Evolutionary conservation across 139 green algal species (phyloP).

Genomic region (Gonium pectorale): DNA sequence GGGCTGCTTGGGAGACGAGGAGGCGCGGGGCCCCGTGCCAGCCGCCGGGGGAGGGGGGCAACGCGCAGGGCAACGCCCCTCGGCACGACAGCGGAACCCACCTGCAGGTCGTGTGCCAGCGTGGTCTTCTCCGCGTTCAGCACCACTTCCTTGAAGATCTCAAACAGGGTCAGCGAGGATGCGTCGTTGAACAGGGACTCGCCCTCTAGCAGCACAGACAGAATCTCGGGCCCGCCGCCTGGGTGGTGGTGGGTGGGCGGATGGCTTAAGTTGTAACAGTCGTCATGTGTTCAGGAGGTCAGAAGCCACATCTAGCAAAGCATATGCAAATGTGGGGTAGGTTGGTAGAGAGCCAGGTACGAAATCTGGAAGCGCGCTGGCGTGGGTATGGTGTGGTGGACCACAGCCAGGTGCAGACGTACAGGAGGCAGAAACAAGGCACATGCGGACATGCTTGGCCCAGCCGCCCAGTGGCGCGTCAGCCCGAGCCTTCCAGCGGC

Average conservation of each 20-base stretch:
- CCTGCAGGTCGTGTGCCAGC: conserved; percentile 46
- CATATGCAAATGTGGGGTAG: neutral
- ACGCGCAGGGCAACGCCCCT: too few species aligned
- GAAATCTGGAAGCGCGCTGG: too few species aligned
- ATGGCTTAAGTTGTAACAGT: neutral
- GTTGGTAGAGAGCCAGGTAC: too few species aligned
- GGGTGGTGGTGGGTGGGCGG: neutral
- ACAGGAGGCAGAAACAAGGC: neutral
- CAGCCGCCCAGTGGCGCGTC: too few species aligned
- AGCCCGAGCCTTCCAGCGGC: too few species aligned
- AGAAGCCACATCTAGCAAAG: neutral
- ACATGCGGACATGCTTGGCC: too few species aligned
- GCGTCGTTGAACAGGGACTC: conserved; percentile 92
- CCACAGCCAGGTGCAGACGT: too few species aligned
- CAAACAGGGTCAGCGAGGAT: conserved; percentile 72
- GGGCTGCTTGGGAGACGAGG: too few species aligned
- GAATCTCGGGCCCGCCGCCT: conserved; percentile 79
- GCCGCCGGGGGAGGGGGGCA: too few species aligned
- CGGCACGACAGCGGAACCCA: too few species aligned
- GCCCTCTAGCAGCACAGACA: conserved; percentile 86
- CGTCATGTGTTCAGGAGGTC: neutral
- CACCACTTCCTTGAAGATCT: conserved; percentile 57
- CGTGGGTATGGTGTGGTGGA: too few species aligned
- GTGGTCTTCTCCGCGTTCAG: neutral
- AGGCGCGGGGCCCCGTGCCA: too few species aligned